Evolutionary conservation across 2,329 filamentous ascomycete genomes (phyloP).

Genomic region (Sphaceloma murrayae): DNA sequence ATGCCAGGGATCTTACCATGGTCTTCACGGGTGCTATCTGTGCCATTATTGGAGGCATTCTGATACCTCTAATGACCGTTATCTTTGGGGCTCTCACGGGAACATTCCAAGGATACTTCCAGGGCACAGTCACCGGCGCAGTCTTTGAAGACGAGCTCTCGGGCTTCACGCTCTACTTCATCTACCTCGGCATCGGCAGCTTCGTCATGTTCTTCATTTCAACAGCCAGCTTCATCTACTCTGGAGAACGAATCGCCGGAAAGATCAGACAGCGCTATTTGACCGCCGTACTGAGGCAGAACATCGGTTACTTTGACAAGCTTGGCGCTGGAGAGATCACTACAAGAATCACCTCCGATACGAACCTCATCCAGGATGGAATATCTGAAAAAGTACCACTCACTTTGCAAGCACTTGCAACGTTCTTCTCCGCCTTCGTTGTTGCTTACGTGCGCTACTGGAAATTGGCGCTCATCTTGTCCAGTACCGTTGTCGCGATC

Average conservation of each 20-base stretch:
- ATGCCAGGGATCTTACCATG: slow-evolving; percentile 32
- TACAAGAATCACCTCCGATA: slow-evolving; percentile 87
- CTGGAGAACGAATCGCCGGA: slow-evolving; percentile 39
- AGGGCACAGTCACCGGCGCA: slow-evolving; percentile 37
- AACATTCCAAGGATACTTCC: slow-evolving; percentile 58
- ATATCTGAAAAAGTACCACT: slow-evolving; percentile 83
- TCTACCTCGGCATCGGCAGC: slow-evolving; percentile 74
- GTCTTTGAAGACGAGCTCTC: slow-evolving; percentile 53
- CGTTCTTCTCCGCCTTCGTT: slow-evolving; percentile 79
- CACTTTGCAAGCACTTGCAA: slow-evolving; percentile 64
- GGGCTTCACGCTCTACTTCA: slow-evolving; percentile 65
- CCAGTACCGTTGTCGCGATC: slow-evolving; percentile 71
- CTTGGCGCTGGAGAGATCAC: slow-evolving; percentile 88
- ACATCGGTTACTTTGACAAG: slow-evolving; percentile 89
- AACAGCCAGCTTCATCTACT: slow-evolving; percentile 79
- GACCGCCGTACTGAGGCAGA: slow-evolving; percentile 72
- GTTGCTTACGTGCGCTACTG: slow-evolving; percentile 88
- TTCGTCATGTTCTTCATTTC: slow-evolving; percentile 69
- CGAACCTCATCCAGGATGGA: slow-evolving; percentile 85
- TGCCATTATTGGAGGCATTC: slow-evolving; percentile 28
- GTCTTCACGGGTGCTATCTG: slow-evolving; percentile 32
- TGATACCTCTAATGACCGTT: slow-evolving; percentile 35
- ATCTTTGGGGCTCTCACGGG: slow-evolving; percentile 69
- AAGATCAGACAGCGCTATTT: slow-evolving; percentile 67
- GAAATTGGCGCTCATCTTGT: slow-evolving; percentile 83